Conservation (phyloP, 1,284 basidiomycete species). For the Xerocomus nothofagi region DNA sequence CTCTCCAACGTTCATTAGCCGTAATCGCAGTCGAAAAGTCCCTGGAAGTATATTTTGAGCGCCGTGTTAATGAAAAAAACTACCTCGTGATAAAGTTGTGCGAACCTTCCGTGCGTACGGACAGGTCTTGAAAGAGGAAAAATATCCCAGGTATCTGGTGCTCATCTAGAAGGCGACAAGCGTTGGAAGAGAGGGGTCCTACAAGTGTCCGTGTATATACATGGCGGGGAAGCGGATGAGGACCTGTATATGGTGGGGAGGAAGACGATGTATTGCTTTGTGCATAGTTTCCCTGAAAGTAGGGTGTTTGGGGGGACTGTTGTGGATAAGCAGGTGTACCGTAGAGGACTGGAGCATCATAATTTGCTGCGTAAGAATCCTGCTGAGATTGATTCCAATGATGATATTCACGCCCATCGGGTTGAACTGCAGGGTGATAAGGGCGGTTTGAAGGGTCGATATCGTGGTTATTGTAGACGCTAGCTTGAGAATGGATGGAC, state of each 20-base stretch:
- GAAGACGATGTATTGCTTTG: constrained; percentile 34
- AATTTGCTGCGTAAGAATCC: constrained; percentile 35
- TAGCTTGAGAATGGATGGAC: constrained; percentile 30
- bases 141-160: constrained; percentile 82
- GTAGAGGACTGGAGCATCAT: constrained; percentile 27
- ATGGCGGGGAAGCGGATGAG: constrained; percentile 53
- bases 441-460: constrained; percentile 36
- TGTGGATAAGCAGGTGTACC: constrained; percentile 31
- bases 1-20: constrained; percentile 85
- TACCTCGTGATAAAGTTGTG: constrained; percentile 33
- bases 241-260: constrained; percentile 37
- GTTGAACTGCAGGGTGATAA: constrained; percentile 29
- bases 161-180: constrained; percentile 79
- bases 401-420: constrained; percentile 34
- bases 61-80: constrained; percentile 24
- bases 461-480: constrained; percentile 28
- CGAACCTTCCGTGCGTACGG: constrained; percentile 80
- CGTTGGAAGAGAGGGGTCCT: constrained; percentile 82
- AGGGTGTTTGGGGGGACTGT: constrained; percentile 32
- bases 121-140: constrained; percentile 86
- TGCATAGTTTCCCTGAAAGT: constrained; percentile 28
- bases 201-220: constrained; percentile 85
- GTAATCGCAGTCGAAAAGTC: constrained; percentile 74
- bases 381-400: constrained; percentile 35
- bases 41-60: constrained; percentile 41